Conservation (phyloP, 2,329 filamentous ascomycete genomes). For the Aspergillus persii region DNA sequence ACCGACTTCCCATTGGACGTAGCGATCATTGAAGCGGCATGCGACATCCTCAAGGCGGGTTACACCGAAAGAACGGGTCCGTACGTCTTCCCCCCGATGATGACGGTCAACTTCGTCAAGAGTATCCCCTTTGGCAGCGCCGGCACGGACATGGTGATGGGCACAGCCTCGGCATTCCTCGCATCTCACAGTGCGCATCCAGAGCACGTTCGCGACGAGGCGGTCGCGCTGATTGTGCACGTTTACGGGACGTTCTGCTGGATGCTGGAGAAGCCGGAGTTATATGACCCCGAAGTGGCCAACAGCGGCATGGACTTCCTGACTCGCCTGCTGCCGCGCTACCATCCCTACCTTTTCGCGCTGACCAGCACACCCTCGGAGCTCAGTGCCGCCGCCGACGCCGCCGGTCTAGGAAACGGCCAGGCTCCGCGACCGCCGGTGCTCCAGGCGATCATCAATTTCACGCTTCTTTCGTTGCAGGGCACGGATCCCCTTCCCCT, state of each 20-base stretch:
- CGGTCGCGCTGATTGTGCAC: constrained; percentile 37
- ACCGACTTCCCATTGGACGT: constrained; percentile 40
- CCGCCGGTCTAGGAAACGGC: background rate
- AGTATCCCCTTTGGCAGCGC: constrained; percentile 39
- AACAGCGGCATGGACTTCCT: constrained; percentile 48
- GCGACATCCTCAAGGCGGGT: constrained; percentile 46
- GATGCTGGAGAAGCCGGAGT: constrained; percentile 34
- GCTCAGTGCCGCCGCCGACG: constrained; percentile 1
- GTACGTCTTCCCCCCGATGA: constrained; percentile 43
- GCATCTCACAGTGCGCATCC: constrained; percentile 41
- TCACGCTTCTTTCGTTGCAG: constrained; percentile 41
- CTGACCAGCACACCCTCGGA: constrained; percentile 26
- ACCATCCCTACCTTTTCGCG: constrained; percentile 38
- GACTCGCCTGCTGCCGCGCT: constrained; percentile 42
- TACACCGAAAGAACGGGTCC: constrained; percentile 45
- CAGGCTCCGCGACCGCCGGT: constrained; percentile 25
- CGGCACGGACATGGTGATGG: constrained; percentile 45
- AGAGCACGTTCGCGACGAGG: constrained; percentile 33
- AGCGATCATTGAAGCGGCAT: constrained; percentile 45
- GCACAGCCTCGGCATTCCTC: constrained; percentile 46
- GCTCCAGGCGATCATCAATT: constrained; percentile 37
- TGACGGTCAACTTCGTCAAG: constrained; percentile 43
- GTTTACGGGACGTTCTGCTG: constrained; percentile 39
- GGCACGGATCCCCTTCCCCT: constrained; percentile 46
- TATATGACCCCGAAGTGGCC: constrained; percentile 42